Evolutionary conservation across 1,284 basidiomycete genomes (phyloP).

Genomic region (Malassezia dermatis): DNA sequence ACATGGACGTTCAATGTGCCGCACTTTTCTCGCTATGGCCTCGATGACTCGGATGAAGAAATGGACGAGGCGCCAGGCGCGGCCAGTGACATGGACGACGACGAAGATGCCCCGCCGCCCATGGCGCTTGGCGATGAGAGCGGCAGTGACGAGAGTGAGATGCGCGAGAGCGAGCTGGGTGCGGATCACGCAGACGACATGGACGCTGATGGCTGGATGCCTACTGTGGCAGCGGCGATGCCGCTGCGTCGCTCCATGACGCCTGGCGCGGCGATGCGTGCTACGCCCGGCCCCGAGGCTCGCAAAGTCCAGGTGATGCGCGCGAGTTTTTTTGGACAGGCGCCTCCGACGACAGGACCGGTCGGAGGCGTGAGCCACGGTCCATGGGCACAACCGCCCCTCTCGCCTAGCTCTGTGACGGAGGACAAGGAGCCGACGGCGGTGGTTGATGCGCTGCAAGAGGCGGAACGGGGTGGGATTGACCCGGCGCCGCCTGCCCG

Average conservation of each 20-base stretch:
- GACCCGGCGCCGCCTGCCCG: background rate
- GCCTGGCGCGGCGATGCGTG: slow-evolving; percentile 1
- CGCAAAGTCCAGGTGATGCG: slow-evolving; percentile 46
- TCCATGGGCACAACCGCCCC: background rate
- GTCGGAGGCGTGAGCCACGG: slow-evolving; percentile 10
- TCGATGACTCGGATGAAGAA: slow-evolving; percentile 44
- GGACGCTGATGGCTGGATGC: slow-evolving; percentile 6
- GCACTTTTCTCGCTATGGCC: slow-evolving; percentile 58
- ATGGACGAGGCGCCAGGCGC: slow-evolving; percentile 14
- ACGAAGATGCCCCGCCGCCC: slow-evolving; percentile 27
- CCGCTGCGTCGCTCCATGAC: slow-evolving; percentile 7
- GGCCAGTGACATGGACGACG: slow-evolving; percentile 14
- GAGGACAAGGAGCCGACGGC: background rate
- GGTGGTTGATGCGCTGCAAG: background rate
- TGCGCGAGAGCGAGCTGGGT: slow-evolving; percentile 15
- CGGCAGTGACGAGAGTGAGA: slow-evolving; percentile 6
- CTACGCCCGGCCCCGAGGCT: slow-evolving; percentile 17
- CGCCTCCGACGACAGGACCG: slow-evolving; percentile 16
- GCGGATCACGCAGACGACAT: background rate
- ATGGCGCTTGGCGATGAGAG: slow-evolving; percentile 21
- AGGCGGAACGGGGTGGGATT: background rate
- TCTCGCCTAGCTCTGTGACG: background rate
- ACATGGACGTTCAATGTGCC: slow-evolving; percentile 89
- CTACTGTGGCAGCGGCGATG: background rate
- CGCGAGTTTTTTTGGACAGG: slow-evolving; percentile 47